These are phyloP conservation scores for Lachancea dasiensis DNA, from an alignment of 805 yeast species.

Conservation along the genomic window DNA sequence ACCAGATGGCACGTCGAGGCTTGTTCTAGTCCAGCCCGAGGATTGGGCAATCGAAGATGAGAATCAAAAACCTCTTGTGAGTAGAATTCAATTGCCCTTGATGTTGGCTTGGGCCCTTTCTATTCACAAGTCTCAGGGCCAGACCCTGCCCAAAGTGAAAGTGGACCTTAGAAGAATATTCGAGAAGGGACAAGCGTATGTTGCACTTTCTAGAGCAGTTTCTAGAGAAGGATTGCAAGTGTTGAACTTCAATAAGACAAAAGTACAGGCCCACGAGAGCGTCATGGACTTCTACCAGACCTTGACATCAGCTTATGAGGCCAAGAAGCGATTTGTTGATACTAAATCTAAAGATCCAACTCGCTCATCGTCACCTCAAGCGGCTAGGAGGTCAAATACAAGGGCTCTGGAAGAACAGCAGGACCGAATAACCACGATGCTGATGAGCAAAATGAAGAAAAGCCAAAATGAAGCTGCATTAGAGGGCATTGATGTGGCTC, in stretches of 20 bases:
- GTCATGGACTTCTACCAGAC: conserved; percentile 66
- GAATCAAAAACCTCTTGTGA: conserved; percentile 56
- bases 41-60: conserved; percentile 77
- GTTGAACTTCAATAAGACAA: conserved; percentile 55
- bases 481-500: not conserved
- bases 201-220: conserved; percentile 88
- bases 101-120: conserved; percentile 96
- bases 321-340: conserved; percentile 14
- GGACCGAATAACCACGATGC: conserved; percentile 16
- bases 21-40: conserved; percentile 77
- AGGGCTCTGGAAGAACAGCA: conserved; percentile 8
- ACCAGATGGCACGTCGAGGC: conserved; percentile 65
- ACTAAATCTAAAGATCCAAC: conserved; percentile 7
- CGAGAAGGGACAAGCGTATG: conserved; percentile 94
- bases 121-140: conserved; percentile 94
- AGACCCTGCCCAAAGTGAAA: conserved; percentile 67
- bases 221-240: conserved; percentile 80
- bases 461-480: not conserved
- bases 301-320: conserved; percentile 33
- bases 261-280: conserved; percentile 62
- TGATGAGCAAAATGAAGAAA: conserved; percentile 10
- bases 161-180: conserved; percentile 74
- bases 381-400: not conserved
- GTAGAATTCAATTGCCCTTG: conserved; percentile 76
- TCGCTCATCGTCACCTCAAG: conserved; percentile 7